phyloP scores from a whole-genome alignment of 1,284 basidiomycete species.

The Chiua sp. region DNA sequence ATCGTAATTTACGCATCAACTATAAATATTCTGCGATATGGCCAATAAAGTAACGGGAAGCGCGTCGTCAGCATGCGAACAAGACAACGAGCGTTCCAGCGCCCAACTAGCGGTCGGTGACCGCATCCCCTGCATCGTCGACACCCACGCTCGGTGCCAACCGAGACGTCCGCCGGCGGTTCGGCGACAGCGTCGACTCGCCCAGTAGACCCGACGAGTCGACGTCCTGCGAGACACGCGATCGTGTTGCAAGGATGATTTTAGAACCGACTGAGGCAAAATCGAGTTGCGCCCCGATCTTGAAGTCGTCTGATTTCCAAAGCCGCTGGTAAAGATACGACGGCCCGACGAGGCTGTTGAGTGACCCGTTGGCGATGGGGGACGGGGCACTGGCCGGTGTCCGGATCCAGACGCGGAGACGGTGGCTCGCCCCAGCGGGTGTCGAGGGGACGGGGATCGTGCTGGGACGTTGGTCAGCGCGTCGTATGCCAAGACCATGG shows the following conservation, averaged over 20 bases:
- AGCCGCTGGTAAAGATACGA: conserved; percentile 63
- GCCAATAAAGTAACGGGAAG: background rate
- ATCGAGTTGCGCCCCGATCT: conserved; percentile 56
- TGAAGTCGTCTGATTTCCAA: conserved; percentile 64
- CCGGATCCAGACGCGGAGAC: conserved; percentile 61
- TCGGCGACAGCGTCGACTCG: conserved; percentile 5
- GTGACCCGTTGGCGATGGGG: conserved; percentile 11
- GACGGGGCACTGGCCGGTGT: conserved; percentile 38
- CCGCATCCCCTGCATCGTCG: conserved; percentile 10
- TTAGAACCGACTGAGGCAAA: conserved; percentile 53
- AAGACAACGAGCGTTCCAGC: background rate
- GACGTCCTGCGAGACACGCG: conserved; percentile 5
- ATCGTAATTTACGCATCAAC: conserved; percentile 41
- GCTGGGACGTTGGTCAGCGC: conserved; percentile 32
- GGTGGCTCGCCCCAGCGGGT: conserved; percentile 59
- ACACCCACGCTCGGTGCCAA: conserved; percentile 6
- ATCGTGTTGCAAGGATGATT: conserved; percentile 51
- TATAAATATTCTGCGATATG: conserved; percentile 37
- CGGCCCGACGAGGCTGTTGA: conserved; percentile 37
- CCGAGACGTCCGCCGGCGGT: conserved; percentile 12
- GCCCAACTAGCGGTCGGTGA: conserved; percentile 18
- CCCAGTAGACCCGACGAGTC: background rate
- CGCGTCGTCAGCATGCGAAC: background rate
- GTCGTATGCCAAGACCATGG: background rate
- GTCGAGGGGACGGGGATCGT: conserved; percentile 56